Evolutionary conservation across 495 filamentous ascomycete genomes (phyloP).

Genomic region (Trichoderma parareesei): DNA sequence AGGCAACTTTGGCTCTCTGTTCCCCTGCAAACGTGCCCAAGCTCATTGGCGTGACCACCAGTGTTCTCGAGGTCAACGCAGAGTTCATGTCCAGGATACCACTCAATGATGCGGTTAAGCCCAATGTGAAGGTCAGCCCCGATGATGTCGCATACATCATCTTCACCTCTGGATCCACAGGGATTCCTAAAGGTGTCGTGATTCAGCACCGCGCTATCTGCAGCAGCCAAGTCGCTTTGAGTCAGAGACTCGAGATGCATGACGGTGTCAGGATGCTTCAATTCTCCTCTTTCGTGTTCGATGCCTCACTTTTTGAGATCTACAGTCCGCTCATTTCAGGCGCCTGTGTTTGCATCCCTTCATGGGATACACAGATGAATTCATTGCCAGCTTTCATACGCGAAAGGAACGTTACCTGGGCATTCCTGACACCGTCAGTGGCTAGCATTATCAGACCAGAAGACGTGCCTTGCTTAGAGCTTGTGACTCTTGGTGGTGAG

Average conservation of each 20-base stretch:
- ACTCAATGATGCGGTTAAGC: conserved; percentile 14
- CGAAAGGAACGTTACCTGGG: conserved; percentile 29
- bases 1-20: conserved; percentile 43
- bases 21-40: conserved; percentile 28
- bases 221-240: conserved; percentile 28
- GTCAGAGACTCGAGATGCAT: conserved; percentile 30
- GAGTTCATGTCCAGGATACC: conserved; percentile 10
- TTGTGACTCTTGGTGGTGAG: conserved; percentile 34
- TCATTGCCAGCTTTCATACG: conserved; percentile 31
- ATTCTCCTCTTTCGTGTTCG: conserved; percentile 45
- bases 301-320: conserved; percentile 43
- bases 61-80: neutral
- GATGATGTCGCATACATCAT: conserved; percentile 31
- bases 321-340: conserved; percentile 41
- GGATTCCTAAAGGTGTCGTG: conserved; percentile 39
- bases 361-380: conserved; percentile 38
- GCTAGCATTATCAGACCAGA: conserved; percentile 38
- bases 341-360: conserved; percentile 55
- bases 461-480: conserved; percentile 28
- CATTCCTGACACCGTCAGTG: conserved; percentile 45
- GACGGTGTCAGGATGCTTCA: conserved; percentile 35
- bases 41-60: neutral
- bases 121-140: conserved; percentile 19
- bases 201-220: conserved; percentile 33
- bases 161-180: conserved; percentile 43